Evolutionary conservation across 306 rosid species (phyloP).

Genomic region (Fragaria iinumae): DNA sequence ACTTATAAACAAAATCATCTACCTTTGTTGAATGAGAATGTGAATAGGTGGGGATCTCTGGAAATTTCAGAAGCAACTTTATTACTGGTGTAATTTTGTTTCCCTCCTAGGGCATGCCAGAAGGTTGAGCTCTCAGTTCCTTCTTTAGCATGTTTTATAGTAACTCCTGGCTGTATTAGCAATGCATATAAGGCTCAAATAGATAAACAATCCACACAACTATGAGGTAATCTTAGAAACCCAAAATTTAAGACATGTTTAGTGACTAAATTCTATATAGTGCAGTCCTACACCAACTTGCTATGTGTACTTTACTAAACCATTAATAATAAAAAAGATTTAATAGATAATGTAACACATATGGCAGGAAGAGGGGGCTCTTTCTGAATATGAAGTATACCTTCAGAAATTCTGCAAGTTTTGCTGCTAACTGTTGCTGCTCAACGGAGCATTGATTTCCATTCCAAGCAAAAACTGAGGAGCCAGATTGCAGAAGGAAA

Average conservation of each 20-base stretch:
- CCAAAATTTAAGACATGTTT: not conserved
- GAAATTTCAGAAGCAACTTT: conserved; percentile 56
- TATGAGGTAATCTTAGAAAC: conserved; percentile 14
- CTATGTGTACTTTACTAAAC: conserved; percentile 15
- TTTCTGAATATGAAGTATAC: conserved; percentile 30
- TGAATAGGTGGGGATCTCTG: conserved; percentile 89
- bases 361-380: conserved; percentile 4
- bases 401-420: conserved; percentile 88
- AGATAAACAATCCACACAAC: conserved; percentile 6
- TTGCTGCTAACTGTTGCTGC: conserved; percentile 92
- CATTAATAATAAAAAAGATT: conserved; percentile 6
- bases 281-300: conserved; percentile 14
- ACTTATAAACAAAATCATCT: conserved; percentile 17
- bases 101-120: conserved; percentile 97
- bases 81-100: conserved; percentile 75
- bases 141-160: conserved; percentile 87
- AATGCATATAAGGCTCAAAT: conserved; percentile 30
- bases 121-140: conserved; percentile 97
- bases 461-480: conserved; percentile 86
- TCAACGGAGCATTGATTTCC: conserved; percentile 86
- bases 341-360: conserved; percentile 5
- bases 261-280: not conserved
- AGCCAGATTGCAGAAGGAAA: conserved; percentile 89
- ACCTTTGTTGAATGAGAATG: conserved; percentile 80
- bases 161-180: conserved; percentile 77